Evolutionary conservation across 805 yeast species (phyloP), one percentile per base, ranked within the genome.

Genomic region (Spathaspora girioi): DNA sequence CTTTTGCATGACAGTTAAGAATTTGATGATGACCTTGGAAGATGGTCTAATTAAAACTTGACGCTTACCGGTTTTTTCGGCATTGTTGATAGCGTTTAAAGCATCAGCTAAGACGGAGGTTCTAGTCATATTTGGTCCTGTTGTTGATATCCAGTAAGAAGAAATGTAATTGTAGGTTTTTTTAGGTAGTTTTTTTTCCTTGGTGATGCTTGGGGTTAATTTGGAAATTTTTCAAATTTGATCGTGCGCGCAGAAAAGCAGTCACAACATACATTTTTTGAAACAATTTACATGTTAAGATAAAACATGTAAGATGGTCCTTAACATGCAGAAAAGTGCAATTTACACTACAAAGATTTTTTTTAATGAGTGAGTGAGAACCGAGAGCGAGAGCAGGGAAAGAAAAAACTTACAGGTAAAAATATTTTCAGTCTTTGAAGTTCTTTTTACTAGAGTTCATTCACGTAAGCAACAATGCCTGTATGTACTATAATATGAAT

Each of bases 41-140:
- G 97, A 90, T 64, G 97, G 97, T 86, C 97, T 89, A 81, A 92
- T 87, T 76, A 92, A 80, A 70, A 92, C 97, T 83, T 92, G 97
- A 82, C 97, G 89, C 85, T 92, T 92, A 80, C 97, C 97, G 80
- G 97, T 86, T 82, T 91, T 92, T 82, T 92, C 97, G 80, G 97
- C 97, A 80, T 92, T 92, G 94, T 91, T 90, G 80, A 92, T 92
- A 70, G 97, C 86, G 81, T 92, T 92, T 70, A 92, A 87, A 75
- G 97, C 97, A 82, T 92, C 97, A 75, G 97, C 97, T 78, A 92
- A 88, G 78, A 89, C 97, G 69, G 97, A 92, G 65, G 97, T 84
- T 83, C 97, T 92, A 77, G 97, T 89, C 97, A 92, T 91, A 74
- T 72, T 82, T 41, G 15, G 43, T 23, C 27, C 38, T 17, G 20